phyloP scores from a whole-genome alignment of 305 asterid genomes.

The Andrographis paniculata region DNA sequence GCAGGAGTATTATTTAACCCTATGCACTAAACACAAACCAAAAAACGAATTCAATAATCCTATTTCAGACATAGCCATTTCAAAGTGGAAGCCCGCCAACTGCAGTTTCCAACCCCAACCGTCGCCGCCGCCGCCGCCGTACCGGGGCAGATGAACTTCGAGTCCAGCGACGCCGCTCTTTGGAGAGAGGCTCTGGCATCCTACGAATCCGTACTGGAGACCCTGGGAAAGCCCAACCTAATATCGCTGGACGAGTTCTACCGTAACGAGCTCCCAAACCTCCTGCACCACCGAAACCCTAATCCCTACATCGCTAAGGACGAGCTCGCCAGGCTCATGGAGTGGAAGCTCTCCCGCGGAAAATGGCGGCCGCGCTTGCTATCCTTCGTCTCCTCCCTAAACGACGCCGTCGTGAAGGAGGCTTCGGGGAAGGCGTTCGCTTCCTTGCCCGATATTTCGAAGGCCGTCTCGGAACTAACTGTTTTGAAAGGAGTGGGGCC shows the following conservation, averaged over 20 bases:
- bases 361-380: constrained; percentile 81
- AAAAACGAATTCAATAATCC: no score
- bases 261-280: constrained; percentile 53
- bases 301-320: constrained; percentile 47
- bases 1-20: no score
- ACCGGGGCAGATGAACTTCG: constrained; percentile 33
- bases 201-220: constrained; percentile 31
- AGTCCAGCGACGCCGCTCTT: constrained; percentile 28
- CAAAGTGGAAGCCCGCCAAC: constrained; percentile 16
- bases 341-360: constrained; percentile 85
- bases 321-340: constrained; percentile 66
- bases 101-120: background rate
- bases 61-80: background rate
- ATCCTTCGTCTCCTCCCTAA: constrained; percentile 52
- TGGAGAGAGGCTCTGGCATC: constrained; percentile 58
- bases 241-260: constrained; percentile 61
- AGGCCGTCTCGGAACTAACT: constrained; percentile 51
- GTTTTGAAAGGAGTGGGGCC: constrained; percentile 83
- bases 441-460: constrained; percentile 52
- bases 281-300: constrained; percentile 58
- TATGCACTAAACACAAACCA: no score
- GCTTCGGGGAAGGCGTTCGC: constrained; percentile 62
- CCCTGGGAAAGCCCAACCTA: constrained; percentile 49
- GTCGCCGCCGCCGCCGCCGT: constrained; percentile 1
- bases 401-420: constrained; percentile 45